phyloP scores from a whole-genome alignment of 2,329 filamentous ascomycete genomes.

The Monilinia fructicola region DNA sequence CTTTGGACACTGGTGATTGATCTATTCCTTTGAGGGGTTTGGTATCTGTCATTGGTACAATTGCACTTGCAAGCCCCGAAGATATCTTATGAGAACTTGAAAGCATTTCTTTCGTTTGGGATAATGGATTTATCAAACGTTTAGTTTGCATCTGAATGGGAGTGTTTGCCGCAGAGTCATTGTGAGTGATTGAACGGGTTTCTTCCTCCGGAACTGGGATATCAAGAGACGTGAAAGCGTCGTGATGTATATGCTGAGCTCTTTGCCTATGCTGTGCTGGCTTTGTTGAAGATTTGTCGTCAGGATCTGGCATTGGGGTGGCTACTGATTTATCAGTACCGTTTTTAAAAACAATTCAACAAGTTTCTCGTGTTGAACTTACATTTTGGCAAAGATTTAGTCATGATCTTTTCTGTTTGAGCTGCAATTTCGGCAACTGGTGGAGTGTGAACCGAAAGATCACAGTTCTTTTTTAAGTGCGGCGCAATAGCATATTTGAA shows the following conservation, averaged over 20 bases:
- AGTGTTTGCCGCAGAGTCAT: not conserved
- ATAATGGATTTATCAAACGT: not conserved
- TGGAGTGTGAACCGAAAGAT: not conserved
- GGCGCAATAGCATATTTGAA: not conserved
- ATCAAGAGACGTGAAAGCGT: not conserved
- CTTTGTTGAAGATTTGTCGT: not conserved
- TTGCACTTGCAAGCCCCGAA: not conserved
- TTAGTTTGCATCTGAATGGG: no score
- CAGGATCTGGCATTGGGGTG: not conserved
- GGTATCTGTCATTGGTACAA: not conserved
- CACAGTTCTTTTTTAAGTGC: not conserved
- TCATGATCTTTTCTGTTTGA: not conserved
- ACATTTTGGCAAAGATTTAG: not conserved
- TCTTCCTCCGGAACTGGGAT: not conserved
- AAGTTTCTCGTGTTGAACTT: not conserved
- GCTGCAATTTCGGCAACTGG: not conserved
- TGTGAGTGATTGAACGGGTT: not conserved
- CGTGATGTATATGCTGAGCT: not conserved
- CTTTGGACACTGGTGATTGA: no score
- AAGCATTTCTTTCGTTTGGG: not conserved
- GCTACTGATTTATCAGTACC: not conserved
- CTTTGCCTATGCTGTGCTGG: not conserved
- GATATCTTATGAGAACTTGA: not conserved
- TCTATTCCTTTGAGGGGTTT: not conserved
- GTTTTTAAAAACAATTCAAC: not conserved